A percentile compares a stretch with the other conserved stretches of the same genome.
Evolutionary conservation across 2,329 filamentous ascomycete species (phyloP).

Genomic region (Alternaria panax): DNA sequence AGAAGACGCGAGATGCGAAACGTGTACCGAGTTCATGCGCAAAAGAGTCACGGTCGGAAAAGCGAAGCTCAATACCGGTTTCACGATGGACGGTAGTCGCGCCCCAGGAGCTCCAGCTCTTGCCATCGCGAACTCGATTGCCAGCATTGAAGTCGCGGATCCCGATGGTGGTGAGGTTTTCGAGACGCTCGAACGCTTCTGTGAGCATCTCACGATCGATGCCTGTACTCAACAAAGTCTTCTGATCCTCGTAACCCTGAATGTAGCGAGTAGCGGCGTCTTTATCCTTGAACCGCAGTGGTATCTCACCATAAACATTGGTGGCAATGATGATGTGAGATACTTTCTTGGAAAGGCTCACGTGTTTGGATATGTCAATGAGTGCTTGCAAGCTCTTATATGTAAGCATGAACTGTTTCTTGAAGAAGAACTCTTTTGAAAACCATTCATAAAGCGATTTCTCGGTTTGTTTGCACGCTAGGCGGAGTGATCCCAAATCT

Average conservation of each 20-base stretch:
- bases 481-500: conserved; percentile 64
- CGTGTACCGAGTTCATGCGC: conserved; percentile 8
- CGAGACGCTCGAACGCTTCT: conserved; percentile 63
- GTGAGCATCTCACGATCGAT: conserved; percentile 62
- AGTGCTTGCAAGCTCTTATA: conserved; percentile 64
- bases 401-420: conserved; percentile 71
- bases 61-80: conserved; percentile 41
- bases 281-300: conserved; percentile 22
- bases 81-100: conserved; percentile 49
- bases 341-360: conserved; percentile 50
- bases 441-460: conserved; percentile 63
- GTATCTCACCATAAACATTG: conserved; percentile 36
- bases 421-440: conserved; percentile 68
- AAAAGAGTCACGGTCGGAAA: conserved; percentile 13
- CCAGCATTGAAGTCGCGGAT: conserved; percentile 66
- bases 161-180: conserved; percentile 63
- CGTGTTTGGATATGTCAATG: conserved; percentile 52
- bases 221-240: conserved; percentile 52
- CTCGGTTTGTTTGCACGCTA: conserved; percentile 64
- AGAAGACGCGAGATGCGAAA: conserved; percentile 29
- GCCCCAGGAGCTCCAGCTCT: conserved; percentile 65
- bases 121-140: conserved; percentile 60
- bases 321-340: conserved; percentile 61
- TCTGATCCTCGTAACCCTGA: conserved; percentile 31
- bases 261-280: conserved; percentile 26